These are phyloP conservation scores for Pelagophyceae sp. DNA, from an alignment of 352 stramenopile genomes.

Conservation along the genomic window DNA sequence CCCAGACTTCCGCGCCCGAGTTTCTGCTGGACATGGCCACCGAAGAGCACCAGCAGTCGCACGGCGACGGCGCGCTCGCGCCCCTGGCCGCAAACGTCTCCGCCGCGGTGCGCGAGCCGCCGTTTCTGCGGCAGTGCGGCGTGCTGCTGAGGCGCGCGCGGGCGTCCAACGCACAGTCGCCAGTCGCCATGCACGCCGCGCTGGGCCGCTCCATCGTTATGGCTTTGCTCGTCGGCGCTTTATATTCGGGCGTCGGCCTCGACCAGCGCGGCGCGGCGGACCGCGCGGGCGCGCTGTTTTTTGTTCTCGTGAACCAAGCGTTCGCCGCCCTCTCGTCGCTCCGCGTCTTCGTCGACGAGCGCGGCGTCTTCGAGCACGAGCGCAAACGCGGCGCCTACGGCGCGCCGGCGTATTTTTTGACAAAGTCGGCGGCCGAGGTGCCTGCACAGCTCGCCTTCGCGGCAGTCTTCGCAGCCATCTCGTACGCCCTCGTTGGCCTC, in stretches of 20 bases:
- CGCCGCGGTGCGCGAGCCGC: background rate
- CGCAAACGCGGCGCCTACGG: slow-evolving; percentile 8
- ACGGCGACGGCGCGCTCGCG: no score
- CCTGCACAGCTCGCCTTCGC: slow-evolving; percentile 11
- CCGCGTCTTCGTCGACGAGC: slow-evolving; percentile 24
- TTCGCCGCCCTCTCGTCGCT: slow-evolving; percentile 24
- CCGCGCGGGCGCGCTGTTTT: slow-evolving; percentile 20
- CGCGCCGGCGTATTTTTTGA: slow-evolving; percentile 20
- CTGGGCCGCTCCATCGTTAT: slow-evolving; percentile 5
- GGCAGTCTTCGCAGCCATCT: slow-evolving; percentile 3
- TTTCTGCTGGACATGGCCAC: background rate
- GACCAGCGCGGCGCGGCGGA: background rate
- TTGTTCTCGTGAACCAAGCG: slow-evolving; percentile 18
- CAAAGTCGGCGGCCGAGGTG: slow-evolving; percentile 17
- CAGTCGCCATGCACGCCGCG: slow-evolving; percentile 7
- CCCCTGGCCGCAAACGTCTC: no score
- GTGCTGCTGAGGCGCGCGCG: slow-evolving; percentile 2
- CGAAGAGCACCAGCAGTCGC: background rate
- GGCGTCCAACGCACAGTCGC: background rate
- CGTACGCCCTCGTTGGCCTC: slow-evolving; percentile 16
- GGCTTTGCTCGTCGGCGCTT: slow-evolving; percentile 15
- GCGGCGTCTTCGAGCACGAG: slow-evolving; percentile 24
- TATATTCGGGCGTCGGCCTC: background rate
- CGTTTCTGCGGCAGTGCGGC: background rate
- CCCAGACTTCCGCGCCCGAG: background rate